A percentile compares a stretch with the other conserved stretches of the same genome.
These are phyloP conservation scores for Euphorbia celastroides DNA, from an alignment of 441 rosid genomes.

Conservation along the genomic window DNA sequence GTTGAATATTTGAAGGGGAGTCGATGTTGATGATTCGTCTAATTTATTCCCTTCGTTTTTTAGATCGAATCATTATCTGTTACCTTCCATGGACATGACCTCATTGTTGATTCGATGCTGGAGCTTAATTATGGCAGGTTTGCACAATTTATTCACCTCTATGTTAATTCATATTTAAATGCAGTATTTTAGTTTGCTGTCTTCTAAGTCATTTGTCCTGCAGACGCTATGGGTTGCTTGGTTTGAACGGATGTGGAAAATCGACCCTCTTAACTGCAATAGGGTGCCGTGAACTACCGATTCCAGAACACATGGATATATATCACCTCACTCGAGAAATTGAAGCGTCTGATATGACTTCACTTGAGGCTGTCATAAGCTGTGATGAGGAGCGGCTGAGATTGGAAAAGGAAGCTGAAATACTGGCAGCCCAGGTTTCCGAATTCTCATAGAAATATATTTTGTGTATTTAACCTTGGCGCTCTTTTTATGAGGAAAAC, in stretches of 20 bases:
- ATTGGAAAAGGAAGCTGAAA: constrained; percentile 87
- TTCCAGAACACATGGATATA: constrained; percentile 95
- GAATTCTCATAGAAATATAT: not conserved
- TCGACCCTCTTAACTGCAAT: constrained; percentile 84
- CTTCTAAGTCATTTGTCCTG: constrained; percentile 1
- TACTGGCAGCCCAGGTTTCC: constrained; percentile 57
- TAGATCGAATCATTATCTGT: constrained; percentile 95
- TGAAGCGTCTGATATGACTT: constrained; percentile 93
- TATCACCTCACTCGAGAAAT: constrained; percentile 79
- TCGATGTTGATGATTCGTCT: not conserved
- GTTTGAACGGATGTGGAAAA: constrained; percentile 94
- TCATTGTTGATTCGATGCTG: constrained; percentile 78
- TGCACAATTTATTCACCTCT: not conserved
- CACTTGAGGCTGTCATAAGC: constrained; percentile 76
- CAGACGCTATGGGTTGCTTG: constrained; percentile 93
- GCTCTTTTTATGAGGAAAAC: not conserved
- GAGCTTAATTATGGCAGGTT: constrained; percentile 97
- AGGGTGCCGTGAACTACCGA: constrained; percentile 81
- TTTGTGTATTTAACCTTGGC: not conserved
- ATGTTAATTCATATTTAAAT: not conserved
- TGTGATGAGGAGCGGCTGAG: constrained; percentile 91
- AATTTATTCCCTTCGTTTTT: constrained; percentile 17
- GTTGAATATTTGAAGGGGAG: not conserved
- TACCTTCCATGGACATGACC: constrained; percentile 93
- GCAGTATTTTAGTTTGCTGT: not conserved